Evolutionary conservation across 306 rosid species (phyloP).

Genomic region (Prunus davidiana): DNA sequence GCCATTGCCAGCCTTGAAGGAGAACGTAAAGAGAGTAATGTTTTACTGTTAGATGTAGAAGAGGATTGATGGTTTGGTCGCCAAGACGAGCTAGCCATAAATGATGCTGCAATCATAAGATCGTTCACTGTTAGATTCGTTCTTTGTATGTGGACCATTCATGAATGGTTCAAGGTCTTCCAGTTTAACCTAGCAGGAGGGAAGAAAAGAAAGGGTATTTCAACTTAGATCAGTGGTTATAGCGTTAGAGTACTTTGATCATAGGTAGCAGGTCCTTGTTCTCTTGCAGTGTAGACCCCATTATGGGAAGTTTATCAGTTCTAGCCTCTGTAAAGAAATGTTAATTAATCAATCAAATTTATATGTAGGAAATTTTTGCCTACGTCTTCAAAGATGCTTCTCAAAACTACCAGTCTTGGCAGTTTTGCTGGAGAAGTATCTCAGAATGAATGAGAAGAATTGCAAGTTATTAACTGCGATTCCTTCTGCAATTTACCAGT

Average conservation of each 20-base stretch:
- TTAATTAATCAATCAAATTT: conserved; percentile 1
- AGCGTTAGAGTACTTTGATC: conserved; percentile 30
- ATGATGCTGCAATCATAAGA: conserved; percentile 27
- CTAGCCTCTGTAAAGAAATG: conserved; percentile 23
- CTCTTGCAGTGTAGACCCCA: conserved; percentile 16
- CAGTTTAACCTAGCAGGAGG: neutral
- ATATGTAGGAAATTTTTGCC: neutral
- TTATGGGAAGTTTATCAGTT: neutral
- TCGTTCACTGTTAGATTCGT: conserved; percentile 9
- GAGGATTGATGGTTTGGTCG: conserved; percentile 16
- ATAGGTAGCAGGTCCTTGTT: conserved; percentile 12
- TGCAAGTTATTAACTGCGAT: neutral
- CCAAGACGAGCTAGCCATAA: conserved; percentile 11
- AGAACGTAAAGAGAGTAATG: conserved; percentile 97
- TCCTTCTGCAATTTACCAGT: neutral
- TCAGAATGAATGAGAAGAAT: neutral
- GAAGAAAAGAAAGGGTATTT: neutral
- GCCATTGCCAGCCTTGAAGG: conserved; percentile 92
- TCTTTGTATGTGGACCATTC: conserved; percentile 23
- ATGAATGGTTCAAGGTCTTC: conserved; percentile 23
- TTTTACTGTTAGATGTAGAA: conserved; percentile 61
- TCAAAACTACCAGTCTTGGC: neutral
- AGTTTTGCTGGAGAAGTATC: neutral
- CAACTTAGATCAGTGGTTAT: conserved; percentile 34
- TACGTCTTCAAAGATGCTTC: neutral